Conservation (phyloP, 768 basidiomycete genomes). For the Lyophyllum shimeji region DNA sequence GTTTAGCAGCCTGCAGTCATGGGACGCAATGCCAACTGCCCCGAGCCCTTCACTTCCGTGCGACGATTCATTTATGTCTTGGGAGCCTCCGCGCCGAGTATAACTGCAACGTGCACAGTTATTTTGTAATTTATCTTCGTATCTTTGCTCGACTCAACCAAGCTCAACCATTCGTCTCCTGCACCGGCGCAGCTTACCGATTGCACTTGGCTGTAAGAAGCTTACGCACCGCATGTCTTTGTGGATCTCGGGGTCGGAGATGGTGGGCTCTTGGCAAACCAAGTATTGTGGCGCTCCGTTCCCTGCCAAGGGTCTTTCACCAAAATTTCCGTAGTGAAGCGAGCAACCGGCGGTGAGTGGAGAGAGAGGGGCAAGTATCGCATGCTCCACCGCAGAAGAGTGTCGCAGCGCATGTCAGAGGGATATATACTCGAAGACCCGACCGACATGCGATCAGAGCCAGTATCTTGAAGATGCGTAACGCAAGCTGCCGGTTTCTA, state of each 20-base stretch:
- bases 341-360: not conserved
- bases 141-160: not conserved
- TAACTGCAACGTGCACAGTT: not conserved
- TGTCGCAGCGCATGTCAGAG: no score
- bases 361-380: not conserved
- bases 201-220: not conserved
- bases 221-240: not conserved
- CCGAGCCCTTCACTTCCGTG: slow-evolving; percentile 33
- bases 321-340: not conserved
- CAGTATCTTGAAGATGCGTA: not conserved
- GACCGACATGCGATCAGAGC: no score
- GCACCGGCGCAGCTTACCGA: not conserved
- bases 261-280: not conserved
- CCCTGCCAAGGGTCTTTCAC: not conserved
- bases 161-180: not conserved
- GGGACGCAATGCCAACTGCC: slow-evolving; percentile 27
- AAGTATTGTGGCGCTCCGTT: slow-evolving; percentile 5
- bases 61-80: slow-evolving; percentile 63
- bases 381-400: no score
- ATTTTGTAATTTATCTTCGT: not conserved
- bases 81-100: slow-evolving; percentile 45
- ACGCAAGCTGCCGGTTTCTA: not conserved
- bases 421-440: no score
- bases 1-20: slow-evolving; percentile 26
- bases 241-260: not conserved